Conservation (phyloP, 129 eudicot genomes). For the Flaveria brownii region DNA sequence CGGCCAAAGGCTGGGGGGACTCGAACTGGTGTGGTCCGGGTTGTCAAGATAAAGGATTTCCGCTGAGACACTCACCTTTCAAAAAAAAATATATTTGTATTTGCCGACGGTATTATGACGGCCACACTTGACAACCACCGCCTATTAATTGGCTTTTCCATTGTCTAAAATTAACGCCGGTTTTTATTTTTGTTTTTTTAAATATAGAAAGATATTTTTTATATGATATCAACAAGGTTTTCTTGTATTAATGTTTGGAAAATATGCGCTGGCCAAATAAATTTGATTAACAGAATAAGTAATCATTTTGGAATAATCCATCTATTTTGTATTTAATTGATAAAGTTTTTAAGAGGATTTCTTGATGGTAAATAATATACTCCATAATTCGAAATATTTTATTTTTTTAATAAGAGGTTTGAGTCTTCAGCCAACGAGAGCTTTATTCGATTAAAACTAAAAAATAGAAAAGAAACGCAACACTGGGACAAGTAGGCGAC, state of each 20-base stretch:
- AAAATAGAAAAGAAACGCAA: too few relatives aligned
- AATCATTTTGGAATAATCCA: conserved; percentile 19
- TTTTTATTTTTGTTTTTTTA: conserved; percentile 25
- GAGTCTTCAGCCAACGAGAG: too few relatives aligned
- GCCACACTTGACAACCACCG: conserved; percentile 44
- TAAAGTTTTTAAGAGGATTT: not conserved
- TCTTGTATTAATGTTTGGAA: conserved; percentile 38
- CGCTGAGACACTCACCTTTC: too few relatives aligned
- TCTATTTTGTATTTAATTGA: not conserved
- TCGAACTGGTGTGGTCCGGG: too few relatives aligned
- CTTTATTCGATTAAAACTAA: too few relatives aligned
- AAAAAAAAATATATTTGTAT: conserved; percentile 34
- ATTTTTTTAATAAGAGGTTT: too few relatives aligned
- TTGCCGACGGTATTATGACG: conserved; percentile 53
- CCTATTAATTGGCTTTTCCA: conserved; percentile 35
- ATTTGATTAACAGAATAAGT: conserved; percentile 4
- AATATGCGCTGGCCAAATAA: conserved; percentile 30
- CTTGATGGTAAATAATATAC: too few relatives aligned
- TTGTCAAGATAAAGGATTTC: too few relatives aligned
- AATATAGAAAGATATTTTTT: not conserved
- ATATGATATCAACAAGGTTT: conserved; percentile 17
- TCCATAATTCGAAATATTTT: too few relatives aligned
- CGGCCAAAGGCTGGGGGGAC: too few relatives aligned
- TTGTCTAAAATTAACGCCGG: conserved; percentile 44
- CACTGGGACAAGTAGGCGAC: too few relatives aligned